These are phyloP conservation scores for Isatis lusitanica DNA, from an alignment of 441 rosid species.

Conservation along the genomic window DNA sequence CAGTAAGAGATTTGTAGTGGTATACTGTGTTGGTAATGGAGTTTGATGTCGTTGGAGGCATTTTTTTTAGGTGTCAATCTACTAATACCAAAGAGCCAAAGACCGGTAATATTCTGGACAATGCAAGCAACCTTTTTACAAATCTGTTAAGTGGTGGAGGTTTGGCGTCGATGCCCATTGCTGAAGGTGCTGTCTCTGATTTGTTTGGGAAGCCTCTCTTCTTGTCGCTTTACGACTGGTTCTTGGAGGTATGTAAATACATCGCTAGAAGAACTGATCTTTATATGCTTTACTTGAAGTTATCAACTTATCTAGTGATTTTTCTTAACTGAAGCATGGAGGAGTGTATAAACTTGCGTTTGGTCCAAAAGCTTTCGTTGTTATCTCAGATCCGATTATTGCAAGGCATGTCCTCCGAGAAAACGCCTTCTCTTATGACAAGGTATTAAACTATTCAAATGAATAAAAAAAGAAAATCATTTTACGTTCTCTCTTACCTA, in stretches of 20 bases:
- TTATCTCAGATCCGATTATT: slow-evolving; percentile 88
- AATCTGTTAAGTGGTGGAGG: slow-evolving; percentile 75
- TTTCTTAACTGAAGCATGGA: no score
- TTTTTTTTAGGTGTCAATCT: slow-evolving; percentile 62
- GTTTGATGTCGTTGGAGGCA: slow-evolving; percentile 4
- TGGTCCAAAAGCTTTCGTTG: slow-evolving; percentile 97
- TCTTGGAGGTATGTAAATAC: slow-evolving; percentile 76
- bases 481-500: neutral
- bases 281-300: neutral
- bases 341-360: slow-evolving; percentile 94
- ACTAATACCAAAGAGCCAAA: slow-evolving; percentile 54
- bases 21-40: neutral
- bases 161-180: slow-evolving; percentile 79
- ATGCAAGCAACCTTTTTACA: slow-evolving; percentile 85
- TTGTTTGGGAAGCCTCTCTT: slow-evolving; percentile 82
- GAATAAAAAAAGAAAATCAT: neutral
- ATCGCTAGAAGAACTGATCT: neutral
- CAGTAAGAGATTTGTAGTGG: neutral
- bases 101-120: slow-evolving; percentile 63
- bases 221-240: slow-evolving; percentile 87
- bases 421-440: slow-evolving; percentile 86
- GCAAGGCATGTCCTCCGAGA: slow-evolving; percentile 86
- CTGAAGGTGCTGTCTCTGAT: slow-evolving; percentile 94
- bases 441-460: slow-evolving; percentile 44
- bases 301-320: no score